phyloP scores from a whole-genome alignment of 177 flowering plant genomes.

The Tripterygium wilfordii region DNA sequence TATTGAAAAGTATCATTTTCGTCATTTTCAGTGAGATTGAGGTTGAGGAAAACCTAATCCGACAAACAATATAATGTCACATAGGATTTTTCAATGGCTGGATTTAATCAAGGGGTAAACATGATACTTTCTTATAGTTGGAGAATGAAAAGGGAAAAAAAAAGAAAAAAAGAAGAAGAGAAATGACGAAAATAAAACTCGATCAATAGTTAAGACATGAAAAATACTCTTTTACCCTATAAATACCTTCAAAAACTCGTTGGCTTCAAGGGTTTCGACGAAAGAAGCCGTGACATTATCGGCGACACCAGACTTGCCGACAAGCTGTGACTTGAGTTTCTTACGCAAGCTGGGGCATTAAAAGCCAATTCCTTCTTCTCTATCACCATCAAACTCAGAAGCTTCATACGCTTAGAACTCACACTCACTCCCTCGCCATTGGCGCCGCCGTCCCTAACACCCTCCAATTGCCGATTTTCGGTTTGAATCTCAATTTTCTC shows the following conservation, averaged over 20 bases:
- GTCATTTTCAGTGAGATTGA: too few relatives aligned
- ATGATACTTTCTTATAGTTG: too few relatives aligned
- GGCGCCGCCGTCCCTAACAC: neutral
- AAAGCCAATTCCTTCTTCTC: slow-evolving; percentile 89
- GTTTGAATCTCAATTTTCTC: slow-evolving; percentile 5
- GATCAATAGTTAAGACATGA: too few relatives aligned
- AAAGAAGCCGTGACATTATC: slow-evolving; percentile 58
- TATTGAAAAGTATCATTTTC: too few relatives aligned
- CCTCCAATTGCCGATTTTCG: neutral
- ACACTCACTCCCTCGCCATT: neutral
- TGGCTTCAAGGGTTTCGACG: slow-evolving; percentile 70
- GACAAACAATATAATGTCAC: too few relatives aligned
- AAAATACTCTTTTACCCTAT: too few relatives aligned
- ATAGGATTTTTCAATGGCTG: too few relatives aligned
- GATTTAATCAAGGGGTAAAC: too few relatives aligned
- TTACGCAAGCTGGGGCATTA: slow-evolving; percentile 77
- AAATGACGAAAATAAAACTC: too few relatives aligned
- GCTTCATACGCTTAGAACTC: slow-evolving; percentile 3
- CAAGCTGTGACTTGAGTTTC: slow-evolving; percentile 77
- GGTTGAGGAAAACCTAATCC: too few relatives aligned
- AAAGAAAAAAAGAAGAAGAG: too few relatives aligned
- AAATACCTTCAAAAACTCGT: slow-evolving; percentile 96
- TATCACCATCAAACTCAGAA: slow-evolving; percentile 47
- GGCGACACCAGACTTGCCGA: slow-evolving; percentile 94
- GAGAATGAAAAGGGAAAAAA: too few relatives aligned